These are phyloP conservation scores for Diaporthe destruens DNA, from an alignment of 2,329 filamentous ascomycete species.

Conservation along the genomic window DNA sequence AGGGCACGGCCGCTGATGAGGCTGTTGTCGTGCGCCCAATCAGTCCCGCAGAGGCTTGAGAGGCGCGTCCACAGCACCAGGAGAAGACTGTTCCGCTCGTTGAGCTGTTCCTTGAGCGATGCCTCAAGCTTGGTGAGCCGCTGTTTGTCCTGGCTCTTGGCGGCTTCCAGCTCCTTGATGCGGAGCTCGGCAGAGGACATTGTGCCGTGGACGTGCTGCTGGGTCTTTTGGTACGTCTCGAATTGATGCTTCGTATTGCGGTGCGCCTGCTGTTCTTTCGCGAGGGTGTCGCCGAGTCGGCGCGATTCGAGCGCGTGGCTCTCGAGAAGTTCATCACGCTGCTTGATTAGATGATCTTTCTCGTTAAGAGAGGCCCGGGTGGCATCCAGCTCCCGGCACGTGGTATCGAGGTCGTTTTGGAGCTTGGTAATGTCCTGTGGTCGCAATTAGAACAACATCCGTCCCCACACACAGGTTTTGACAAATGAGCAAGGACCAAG, in stretches of 20 bases:
- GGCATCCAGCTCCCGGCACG: conserved; percentile 83
- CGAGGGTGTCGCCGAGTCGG: conserved; percentile 86
- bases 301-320: conserved; percentile 88
- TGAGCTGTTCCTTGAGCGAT: conserved; percentile 86
- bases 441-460: not conserved
- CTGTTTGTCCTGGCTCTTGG: conserved; percentile 81
- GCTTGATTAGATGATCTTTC: conserved; percentile 90
- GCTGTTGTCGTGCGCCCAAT: conserved; percentile 92
- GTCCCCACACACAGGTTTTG: not conserved
- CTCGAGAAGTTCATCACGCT: conserved; percentile 89
- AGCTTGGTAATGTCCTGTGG: conserved; percentile 76
- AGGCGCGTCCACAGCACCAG: conserved; percentile 92
- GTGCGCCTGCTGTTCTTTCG: conserved; percentile 88
- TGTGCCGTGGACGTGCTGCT: conserved; percentile 87
- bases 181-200: conserved; percentile 87
- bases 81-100: conserved; percentile 89
- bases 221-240: conserved; percentile 88
- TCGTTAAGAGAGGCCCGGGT: conserved; percentile 85
- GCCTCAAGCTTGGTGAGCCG: conserved; percentile 82
- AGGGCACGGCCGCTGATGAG: conserved; percentile 88
- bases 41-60: conserved; percentile 85
- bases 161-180: conserved; percentile 87
- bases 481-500: not conserved
- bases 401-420: conserved; percentile 88
- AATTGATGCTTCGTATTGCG: conserved; percentile 89